Base-by-base conservation (phyloP, 2,329 filamentous ascomycete genomes). In the Apiospora malaysiana region DNA sequence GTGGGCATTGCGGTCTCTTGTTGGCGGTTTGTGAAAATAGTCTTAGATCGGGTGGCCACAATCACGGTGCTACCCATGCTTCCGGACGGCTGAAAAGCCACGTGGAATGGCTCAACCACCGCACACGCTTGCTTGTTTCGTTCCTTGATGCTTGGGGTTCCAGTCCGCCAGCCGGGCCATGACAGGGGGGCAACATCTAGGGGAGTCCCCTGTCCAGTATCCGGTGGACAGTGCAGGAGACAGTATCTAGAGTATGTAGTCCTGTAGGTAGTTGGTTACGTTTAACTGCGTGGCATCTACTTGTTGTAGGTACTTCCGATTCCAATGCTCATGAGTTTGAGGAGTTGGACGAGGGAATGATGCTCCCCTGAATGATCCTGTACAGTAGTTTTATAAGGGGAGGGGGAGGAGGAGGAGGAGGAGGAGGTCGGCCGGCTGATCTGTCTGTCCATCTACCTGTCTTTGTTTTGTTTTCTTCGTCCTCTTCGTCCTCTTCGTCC, bases 51-150 rank as follows among this genome's bases (percentile, higher is more conserved):
- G 32, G 56, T 63, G 56, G 56, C 56, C 32, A 14, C 32, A 63
- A 63, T 32, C 47, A n/a, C n/a, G n/a, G n/a, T n/a, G n/a, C n/a
- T n/a, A 45, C 56, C 47, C 56, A 40, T 63, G 32, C 32, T 63
- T 40, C 56, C 56, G 56, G n/a, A n/a, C n/a, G n/a, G 56, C 51
- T 59, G 51, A 59, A 59, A 59, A 59, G 51, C 51, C 56, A 63
- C 56, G 56, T 63, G 56, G 56, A 40, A 63, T 40, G 56, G 56
- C 56, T 63, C 56, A 32, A 37, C 51, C 43, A 46, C 40, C 49
- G 46, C 46, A 49, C 25, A 32, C 32, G 18, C 18, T 9, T 14
- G 9, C n/a, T n/a, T n/a, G n/a, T n/a, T n/a, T n/a, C n/a, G n/a
- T n/a, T 32, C 32, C 16, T 59, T 37, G 27, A 9, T 10, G 40